Conservation (phyloP, 805 yeast genomes). For the Wickerhamiella shivajii region DNA sequence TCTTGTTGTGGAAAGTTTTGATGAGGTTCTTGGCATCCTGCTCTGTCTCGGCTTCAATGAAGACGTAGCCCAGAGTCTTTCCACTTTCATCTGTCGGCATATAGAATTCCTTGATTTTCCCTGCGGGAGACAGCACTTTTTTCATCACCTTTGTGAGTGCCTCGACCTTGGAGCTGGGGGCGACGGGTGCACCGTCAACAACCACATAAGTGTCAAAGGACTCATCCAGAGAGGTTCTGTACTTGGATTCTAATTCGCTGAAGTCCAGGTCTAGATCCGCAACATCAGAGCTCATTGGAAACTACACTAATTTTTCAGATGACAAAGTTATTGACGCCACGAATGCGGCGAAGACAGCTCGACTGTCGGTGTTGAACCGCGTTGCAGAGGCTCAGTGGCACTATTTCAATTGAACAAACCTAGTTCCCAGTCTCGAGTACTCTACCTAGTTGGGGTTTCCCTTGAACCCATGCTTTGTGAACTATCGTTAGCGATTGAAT, state of each 20-base stretch:
- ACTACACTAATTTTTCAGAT: slow-evolving; percentile 2
- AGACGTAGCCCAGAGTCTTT: slow-evolving; percentile 65
- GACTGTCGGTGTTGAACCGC: too few relatives aligned
- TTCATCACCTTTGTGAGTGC: slow-evolving; percentile 71
- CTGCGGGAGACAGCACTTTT: slow-evolving; percentile 65
- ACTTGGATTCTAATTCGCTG: slow-evolving; percentile 71
- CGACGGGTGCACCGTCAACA: slow-evolving; percentile 91
- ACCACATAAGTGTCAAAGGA: slow-evolving; percentile 67
- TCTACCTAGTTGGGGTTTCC: too few relatives aligned
- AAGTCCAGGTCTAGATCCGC: slow-evolving; percentile 35
- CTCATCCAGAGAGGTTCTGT: slow-evolving; percentile 42
- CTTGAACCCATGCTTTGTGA: too few relatives aligned
- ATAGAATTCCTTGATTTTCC: slow-evolving; percentile 58
- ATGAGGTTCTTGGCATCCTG: slow-evolving; percentile 66
- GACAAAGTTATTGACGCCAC: too few relatives aligned
- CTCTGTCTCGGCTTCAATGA: slow-evolving; percentile 62
- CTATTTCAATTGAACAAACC: too few relatives aligned
- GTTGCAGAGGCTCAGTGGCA: too few relatives aligned
- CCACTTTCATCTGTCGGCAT: slow-evolving; percentile 64
- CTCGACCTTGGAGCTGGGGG: slow-evolving; percentile 78
- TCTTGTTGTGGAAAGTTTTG: slow-evolving; percentile 69
- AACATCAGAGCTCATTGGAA: slow-evolving; percentile 3
- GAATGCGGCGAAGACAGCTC: too few relatives aligned
- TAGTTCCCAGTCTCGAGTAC: too few relatives aligned
- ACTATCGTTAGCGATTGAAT: too few relatives aligned